Evolutionary conservation across 2,329 filamentous ascomycete species (phyloP), one percentile per base, ranked within the genome.

Genomic region (Botrytis byssoidea): DNA sequence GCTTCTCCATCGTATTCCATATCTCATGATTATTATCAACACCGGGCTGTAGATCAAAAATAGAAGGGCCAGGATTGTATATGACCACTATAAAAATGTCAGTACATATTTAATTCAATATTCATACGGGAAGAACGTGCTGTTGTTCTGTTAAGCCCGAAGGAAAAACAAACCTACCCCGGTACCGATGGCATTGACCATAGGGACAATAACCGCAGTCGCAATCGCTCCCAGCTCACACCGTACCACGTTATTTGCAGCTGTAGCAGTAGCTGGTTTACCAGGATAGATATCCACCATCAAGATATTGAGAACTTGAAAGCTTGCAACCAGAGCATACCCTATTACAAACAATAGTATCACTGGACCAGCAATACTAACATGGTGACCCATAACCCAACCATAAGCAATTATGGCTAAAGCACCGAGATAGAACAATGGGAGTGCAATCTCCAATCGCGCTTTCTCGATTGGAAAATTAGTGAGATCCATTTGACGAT

Each of bases 211-310:
- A 1, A 85, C 82, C 0, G 86, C 88, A 25, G 84, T 87, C 1
- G 85, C 85, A 0, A 83, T 84, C 0, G 88, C 88, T 0, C 87
- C 88, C 1, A 90, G 78, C 3, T 87, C 79, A 72, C 88, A 90
- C 6, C 88, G 79, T 0, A 85, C 84, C 22, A 90, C 77, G 74
- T 90, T 90, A 75, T 87, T 88, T 0, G n/a, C 85, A 1, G 88
- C 88, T 0, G 86, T 86, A 0, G 85, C 87, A 0, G 87, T 73
- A 35, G 68, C 68, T 42, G 68, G 10, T 44, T 46, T 32, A 10
- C 57, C 42, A 20, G 68, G 68, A 48, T 88, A 85, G 12, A 90
- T 83, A 75, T 91, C 89, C 8, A 89, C 83, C 4, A 90, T 82
- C 65, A 91, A 80, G 0, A 86, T 84, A 70, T 83, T 88, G 59